Evolutionary conservation across 2,329 filamentous ascomycete genomes (phyloP).

Genomic region (Colletotrichum shisoi): DNA sequence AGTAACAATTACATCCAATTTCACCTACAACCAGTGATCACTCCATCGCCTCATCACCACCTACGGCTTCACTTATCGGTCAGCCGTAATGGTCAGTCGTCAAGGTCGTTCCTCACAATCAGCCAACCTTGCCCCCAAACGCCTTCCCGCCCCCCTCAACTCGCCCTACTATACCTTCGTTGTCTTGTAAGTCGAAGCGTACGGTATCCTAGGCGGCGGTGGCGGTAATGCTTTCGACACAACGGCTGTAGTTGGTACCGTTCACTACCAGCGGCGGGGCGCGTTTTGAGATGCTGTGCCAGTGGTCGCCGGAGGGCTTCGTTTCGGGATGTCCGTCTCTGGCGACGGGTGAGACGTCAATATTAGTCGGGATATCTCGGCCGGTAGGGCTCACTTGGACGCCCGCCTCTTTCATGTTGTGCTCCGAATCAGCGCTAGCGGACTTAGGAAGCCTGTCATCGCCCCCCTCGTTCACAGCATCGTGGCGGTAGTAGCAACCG

Average conservation of each 20-base stretch:
- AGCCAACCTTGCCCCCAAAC: background rate
- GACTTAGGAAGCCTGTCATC: too few species aligned
- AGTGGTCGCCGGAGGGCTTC: background rate
- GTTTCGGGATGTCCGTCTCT: too few species aligned
- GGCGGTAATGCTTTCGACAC: background rate
- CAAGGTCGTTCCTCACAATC: background rate
- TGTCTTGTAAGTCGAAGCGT: too few species aligned
- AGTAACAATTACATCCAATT: background rate
- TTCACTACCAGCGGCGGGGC: background rate
- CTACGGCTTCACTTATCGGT: too few species aligned
- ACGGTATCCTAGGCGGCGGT: too few species aligned
- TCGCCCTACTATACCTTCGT: too few species aligned
- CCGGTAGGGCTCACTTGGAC: background rate
- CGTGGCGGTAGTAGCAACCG: slow-evolving; percentile 6
- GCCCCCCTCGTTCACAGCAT: background rate
- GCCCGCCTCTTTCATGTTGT: background rate
- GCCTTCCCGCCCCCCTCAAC: too few species aligned
- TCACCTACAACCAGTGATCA: background rate
- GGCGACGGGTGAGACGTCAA: background rate
- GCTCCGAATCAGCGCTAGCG: background rate
- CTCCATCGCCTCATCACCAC: too few species aligned
- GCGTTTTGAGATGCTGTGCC: background rate
- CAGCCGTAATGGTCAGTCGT: background rate
- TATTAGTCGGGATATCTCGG: background rate
- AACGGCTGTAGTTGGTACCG: background rate